Conservation (phyloP, 768 basidiomycete genomes). For the Mycena indigotica region DNA sequence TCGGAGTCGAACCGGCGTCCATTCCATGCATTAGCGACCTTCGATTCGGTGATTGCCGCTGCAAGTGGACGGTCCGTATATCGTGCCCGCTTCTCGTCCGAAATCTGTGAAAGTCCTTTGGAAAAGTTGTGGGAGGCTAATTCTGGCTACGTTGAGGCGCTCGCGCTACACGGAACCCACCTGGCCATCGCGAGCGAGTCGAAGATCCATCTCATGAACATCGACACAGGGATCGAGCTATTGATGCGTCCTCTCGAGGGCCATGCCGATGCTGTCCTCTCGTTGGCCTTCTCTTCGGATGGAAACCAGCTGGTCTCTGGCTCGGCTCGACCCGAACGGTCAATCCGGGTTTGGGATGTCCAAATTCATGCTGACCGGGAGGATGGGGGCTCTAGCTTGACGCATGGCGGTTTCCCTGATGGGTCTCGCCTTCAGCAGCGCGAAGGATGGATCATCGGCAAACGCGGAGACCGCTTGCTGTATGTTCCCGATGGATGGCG, state of each 20-base stretch:
- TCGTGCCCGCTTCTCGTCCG: no score
- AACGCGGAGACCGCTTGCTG: conserved; percentile 6
- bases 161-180: neutral
- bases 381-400: neutral
- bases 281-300: conserved; percentile 24
- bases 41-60: neutral
- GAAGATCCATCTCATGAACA: conserved; percentile 7
- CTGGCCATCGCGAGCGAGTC: conserved; percentile 9
- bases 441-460: conserved; percentile 14
- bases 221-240: neutral
- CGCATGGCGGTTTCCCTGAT: conserved; percentile 5
- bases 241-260: conserved; percentile 9
- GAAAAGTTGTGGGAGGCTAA: neutral
- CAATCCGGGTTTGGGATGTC: conserved; percentile 15
- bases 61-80: neutral
- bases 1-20: no score
- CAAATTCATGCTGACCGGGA: neutral
- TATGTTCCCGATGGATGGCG: conserved; percentile 9
- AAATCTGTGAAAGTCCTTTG: neutral
- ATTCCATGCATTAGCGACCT: neutral
- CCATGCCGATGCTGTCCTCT: conserved; percentile 17
- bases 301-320: conserved; percentile 26
- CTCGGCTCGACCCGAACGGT: conserved; percentile 14
- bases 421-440: neutral
- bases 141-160: neutral